phyloP scores from a whole-genome alignment of 2,329 filamentous ascomycete species.

The Camillea tinctor region DNA sequence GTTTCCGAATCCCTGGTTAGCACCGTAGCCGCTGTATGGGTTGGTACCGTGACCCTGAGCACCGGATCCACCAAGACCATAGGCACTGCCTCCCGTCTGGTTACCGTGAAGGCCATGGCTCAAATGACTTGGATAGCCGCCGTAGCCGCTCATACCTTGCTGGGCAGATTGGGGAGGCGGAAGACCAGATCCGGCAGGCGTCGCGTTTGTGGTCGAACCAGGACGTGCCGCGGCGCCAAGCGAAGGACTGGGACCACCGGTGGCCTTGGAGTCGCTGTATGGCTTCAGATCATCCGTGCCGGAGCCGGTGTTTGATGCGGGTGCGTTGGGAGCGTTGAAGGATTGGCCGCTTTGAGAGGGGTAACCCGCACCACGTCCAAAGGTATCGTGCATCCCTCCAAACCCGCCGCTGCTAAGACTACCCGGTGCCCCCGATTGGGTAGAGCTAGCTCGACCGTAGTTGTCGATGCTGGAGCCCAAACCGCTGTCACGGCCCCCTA shows the following conservation, averaged over 20 bases:
- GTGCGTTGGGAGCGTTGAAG: constrained; percentile 50
- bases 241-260: constrained; percentile 55
- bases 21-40: constrained; percentile 54
- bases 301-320: constrained; percentile 42
- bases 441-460: constrained; percentile 51
- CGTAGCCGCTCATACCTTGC: constrained; percentile 54
- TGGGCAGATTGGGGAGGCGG: constrained; percentile 55
- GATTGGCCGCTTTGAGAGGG: constrained; percentile 54
- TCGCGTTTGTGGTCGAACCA: constrained; percentile 56
- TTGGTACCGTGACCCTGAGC: constrained; percentile 53
- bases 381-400: constrained; percentile 54
- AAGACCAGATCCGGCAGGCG: constrained; percentile 51
- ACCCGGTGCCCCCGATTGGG: constrained; percentile 49
- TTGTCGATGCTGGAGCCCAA: constrained; percentile 52
- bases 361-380: constrained; percentile 53
- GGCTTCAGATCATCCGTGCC: constrained; percentile 57
- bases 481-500: constrained; percentile 50
- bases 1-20: constrained; percentile 45
- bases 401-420: constrained; percentile 52
- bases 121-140: constrained; percentile 55
- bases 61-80: constrained; percentile 52
- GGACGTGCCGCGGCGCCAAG: constrained; percentile 55
- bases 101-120: constrained; percentile 53
- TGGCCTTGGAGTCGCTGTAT: constrained; percentile 55
- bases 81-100: constrained; percentile 44